These are phyloP conservation scores for Styphnolobium japonicum DNA, from an alignment of 306 rosid genomes.

Conservation along the genomic window DNA sequence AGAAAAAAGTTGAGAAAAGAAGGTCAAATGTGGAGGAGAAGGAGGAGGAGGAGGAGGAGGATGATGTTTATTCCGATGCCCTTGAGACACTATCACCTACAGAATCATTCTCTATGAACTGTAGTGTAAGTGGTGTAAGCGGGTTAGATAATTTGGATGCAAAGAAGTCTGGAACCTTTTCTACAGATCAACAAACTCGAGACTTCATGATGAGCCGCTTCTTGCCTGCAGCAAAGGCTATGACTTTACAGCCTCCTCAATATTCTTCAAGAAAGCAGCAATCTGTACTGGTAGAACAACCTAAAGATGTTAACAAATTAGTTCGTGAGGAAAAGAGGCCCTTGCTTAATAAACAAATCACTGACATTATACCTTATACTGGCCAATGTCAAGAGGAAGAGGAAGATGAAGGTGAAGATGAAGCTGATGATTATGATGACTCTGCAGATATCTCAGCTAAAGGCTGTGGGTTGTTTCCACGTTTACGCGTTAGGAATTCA, in stretches of 20 bases:
- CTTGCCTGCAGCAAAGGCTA: conserved; percentile 96
- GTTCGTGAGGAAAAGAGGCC: conserved; percentile 46
- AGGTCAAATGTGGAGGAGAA: conserved; percentile 34
- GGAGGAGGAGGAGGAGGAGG: conserved; percentile 31
- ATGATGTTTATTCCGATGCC: conserved; percentile 72
- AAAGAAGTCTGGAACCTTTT: conserved; percentile 53
- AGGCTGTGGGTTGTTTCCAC: conserved; percentile 78
- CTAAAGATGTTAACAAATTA: conserved; percentile 50
- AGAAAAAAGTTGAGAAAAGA: conserved; percentile 33
- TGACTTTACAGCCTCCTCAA: conserved; percentile 70
- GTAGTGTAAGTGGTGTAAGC: conserved; percentile 67
- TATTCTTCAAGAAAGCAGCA: conserved; percentile 71
- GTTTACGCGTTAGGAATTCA: conserved; percentile 65
- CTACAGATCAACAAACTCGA: conserved; percentile 63
- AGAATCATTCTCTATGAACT: conserved; percentile 67
- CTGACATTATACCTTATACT: conserved; percentile 46
- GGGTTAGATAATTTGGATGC: conserved; percentile 47
- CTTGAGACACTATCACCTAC: conserved; percentile 53
- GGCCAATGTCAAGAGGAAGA: conserved; percentile 45
- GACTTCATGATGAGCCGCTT: conserved; percentile 95
- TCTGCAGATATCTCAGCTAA: conserved; percentile 49
- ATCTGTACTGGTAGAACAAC: conserved; percentile 48
- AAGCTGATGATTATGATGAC: conserved; percentile 31
- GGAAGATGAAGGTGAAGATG: conserved; percentile 56
- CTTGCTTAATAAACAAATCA: conserved; percentile 24